These are phyloP conservation scores for Fusarium sp. DNA, from an alignment of 2,329 filamentous ascomycete species.

Conservation along the genomic window DNA sequence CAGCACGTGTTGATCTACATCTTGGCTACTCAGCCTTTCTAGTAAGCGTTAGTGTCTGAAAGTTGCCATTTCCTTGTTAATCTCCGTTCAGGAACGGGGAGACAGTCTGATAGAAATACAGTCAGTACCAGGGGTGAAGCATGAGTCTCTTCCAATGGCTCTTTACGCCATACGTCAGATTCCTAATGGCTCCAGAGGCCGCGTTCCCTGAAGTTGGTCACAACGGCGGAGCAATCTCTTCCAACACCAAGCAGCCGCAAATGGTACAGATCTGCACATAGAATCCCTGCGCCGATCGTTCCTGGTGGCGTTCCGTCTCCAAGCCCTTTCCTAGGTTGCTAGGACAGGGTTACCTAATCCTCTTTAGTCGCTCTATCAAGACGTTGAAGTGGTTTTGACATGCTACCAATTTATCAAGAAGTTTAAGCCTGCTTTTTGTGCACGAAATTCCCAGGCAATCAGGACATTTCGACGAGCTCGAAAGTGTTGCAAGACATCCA, in stretches of 20 bases:
- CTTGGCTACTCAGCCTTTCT: slow-evolving; percentile 33
- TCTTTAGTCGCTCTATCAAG: slow-evolving; percentile 26
- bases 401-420: slow-evolving; percentile 14
- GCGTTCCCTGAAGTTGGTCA: slow-evolving; percentile 24
- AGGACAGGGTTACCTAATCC: slow-evolving; percentile 19
- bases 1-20: slow-evolving; percentile 42
- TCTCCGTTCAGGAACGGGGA: slow-evolving; percentile 37
- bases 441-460: not conserved
- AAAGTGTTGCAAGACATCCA: slow-evolving; percentile 28
- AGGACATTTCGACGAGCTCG: not conserved
- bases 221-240: slow-evolving; percentile 28
- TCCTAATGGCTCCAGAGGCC: slow-evolving; percentile 6
- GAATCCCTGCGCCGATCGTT: slow-evolving; percentile 48
- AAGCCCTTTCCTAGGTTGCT: slow-evolving; percentile 29
- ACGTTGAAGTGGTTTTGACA: slow-evolving; percentile 25
- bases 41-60: slow-evolving; percentile 22
- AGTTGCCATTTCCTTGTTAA: slow-evolving; percentile 14
- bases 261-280: slow-evolving; percentile 45
- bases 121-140: slow-evolving; percentile 7
- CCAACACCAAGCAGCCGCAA: slow-evolving; percentile 39
- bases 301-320: slow-evolving; percentile 44
- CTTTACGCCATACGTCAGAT: slow-evolving; percentile 23
- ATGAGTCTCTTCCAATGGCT: not conserved
- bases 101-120: not conserved
- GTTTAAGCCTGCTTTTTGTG: not conserved